Conservation (phyloP, 306 rosid genomes). For the Quercus variabilis region DNA sequence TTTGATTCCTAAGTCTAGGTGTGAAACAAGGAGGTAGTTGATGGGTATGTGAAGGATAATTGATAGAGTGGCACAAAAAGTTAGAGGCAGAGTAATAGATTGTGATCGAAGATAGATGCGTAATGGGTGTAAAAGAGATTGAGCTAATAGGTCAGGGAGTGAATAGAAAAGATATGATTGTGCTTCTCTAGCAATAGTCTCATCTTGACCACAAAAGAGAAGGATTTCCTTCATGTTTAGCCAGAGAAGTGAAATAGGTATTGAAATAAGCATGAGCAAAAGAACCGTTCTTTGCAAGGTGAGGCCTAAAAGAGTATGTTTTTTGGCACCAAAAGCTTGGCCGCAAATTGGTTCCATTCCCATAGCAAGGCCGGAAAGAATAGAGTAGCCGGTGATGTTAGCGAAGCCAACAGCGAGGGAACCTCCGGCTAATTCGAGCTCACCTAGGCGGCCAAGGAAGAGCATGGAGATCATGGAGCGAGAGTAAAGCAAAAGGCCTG, state of each 20-base stretch:
- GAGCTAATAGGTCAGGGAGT: slow-evolving; percentile 87
- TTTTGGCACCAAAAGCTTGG: slow-evolving; percentile 88
- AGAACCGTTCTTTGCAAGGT: slow-evolving; percentile 69
- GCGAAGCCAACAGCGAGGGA: slow-evolving; percentile 81
- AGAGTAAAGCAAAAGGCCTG: slow-evolving; percentile 67
- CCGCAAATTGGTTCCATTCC: slow-evolving; percentile 97
- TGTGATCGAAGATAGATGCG: slow-evolving; percentile 79
- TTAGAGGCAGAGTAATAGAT: slow-evolving; percentile 84
- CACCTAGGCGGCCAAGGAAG: slow-evolving; percentile 78
- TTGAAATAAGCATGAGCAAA: slow-evolving; percentile 40
- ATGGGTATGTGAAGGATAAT: slow-evolving; percentile 77
- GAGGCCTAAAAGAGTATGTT: slow-evolving; percentile 60
- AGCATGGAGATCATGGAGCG: slow-evolving; percentile 95
- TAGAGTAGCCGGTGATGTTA: slow-evolving; percentile 90
- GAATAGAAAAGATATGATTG: slow-evolving; percentile 70
- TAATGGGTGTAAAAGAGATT: slow-evolving; percentile 74
- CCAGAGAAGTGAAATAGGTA: slow-evolving; percentile 89
- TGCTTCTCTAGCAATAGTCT: slow-evolving; percentile 64
- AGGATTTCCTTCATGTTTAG: slow-evolving; percentile 64
- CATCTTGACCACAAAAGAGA: slow-evolving; percentile 64
- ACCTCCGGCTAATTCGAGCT: slow-evolving; percentile 82
- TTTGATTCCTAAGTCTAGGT: slow-evolving; percentile 56
- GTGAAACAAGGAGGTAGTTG: slow-evolving; percentile 52
- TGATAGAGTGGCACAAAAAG: slow-evolving; percentile 63
- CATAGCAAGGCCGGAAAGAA: slow-evolving; percentile 80